Percentiles rank a stretch among this genome's conserved stretches.
Evolutionary conservation across 345 rosid species (phyloP).

Genomic region (Camelina laxa): DNA sequence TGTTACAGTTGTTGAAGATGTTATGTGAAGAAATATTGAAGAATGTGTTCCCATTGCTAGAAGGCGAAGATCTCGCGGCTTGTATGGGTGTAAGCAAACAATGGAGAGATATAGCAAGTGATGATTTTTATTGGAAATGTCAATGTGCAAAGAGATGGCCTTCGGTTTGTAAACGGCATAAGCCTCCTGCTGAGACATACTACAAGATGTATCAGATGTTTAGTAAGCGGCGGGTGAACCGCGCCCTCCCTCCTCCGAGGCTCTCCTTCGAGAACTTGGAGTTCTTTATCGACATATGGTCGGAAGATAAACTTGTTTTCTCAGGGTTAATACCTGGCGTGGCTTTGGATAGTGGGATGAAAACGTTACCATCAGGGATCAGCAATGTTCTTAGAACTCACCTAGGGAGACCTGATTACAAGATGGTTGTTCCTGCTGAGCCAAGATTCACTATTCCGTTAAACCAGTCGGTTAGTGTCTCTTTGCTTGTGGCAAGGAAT

Average conservation of each 20-base stretch:
- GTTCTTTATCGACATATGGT: conserved; percentile 88
- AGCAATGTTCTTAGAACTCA: conserved; percentile 55
- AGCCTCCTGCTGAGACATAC: conserved; percentile 68
- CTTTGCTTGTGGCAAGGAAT: conserved; percentile 74
- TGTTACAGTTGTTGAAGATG: conserved; percentile 48
- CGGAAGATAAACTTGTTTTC: conserved; percentile 66
- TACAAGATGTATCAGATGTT: conserved; percentile 70
- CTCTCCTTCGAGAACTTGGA: conserved; percentile 78
- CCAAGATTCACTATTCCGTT: conserved; percentile 67
- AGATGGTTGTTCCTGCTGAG: conserved; percentile 79
- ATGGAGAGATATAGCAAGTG: conserved; percentile 78
- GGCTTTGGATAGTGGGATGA: conserved; percentile 62
- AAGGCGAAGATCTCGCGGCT: conserved; percentile 73
- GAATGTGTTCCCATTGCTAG: conserved; percentile 79
- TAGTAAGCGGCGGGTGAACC: conserved; percentile 56
- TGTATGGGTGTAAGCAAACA: conserved; percentile 82
- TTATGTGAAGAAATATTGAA: conserved; percentile 68
- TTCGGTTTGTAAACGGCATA: conserved; percentile 73
- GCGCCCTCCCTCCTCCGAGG: conserved; percentile 68
- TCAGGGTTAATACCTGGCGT: conserved; percentile 81
- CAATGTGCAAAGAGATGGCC: conserved; percentile 91
- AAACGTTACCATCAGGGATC: conserved; percentile 53
- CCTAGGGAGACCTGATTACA: conserved; percentile 60
- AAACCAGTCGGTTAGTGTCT: conserved; percentile 63
- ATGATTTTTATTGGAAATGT: conserved; percentile 95